A percentile compares a stretch with the other conserved stretches of the same genome.
phyloP scores from a whole-genome alignment of 2,329 filamentous ascomycete genomes.

The Diaporthe vaccinii region DNA sequence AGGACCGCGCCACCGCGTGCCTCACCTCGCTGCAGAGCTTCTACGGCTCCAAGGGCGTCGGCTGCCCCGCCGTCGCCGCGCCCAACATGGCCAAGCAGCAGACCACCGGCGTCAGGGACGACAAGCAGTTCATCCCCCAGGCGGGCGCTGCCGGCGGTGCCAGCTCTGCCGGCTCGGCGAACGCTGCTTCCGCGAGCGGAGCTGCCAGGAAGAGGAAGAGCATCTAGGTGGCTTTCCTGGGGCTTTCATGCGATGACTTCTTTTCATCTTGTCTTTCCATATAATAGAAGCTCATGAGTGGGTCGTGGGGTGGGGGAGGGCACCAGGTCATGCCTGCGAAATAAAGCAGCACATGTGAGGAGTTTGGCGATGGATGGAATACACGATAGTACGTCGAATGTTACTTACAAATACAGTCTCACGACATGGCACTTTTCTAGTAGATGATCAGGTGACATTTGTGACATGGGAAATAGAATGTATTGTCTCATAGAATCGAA shows the following conservation, averaged over 20 bases:
- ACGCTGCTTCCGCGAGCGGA: neutral
- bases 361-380: neutral
- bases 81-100: conserved; percentile 30
- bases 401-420: neutral
- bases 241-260: neutral
- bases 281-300: neutral
- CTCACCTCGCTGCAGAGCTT: conserved; percentile 28
- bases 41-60: conserved; percentile 28
- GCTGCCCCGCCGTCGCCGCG: conserved; percentile 29
- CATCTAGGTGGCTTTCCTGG: neutral
- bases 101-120: conserved; percentile 14
- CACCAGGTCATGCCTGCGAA: neutral
- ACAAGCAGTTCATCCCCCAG: conserved; percentile 24
- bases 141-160: neutral
- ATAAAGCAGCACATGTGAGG: neutral
- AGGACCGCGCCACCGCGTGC: conserved; percentile 29
- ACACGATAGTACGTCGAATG: neutral
- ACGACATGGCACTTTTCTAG: neutral
- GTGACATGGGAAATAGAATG: neutral
- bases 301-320: too few relatives aligned
- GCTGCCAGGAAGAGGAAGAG: conserved; percentile 12
- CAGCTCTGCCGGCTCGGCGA: neutral
- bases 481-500: neutral
- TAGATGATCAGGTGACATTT: neutral
- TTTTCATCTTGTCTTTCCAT: neutral